A percentile compares a stretch with the other conserved stretches of the same genome.
phyloP scores from a whole-genome alignment of 257 asterid species.

The Fraxinus cuspidata region DNA sequence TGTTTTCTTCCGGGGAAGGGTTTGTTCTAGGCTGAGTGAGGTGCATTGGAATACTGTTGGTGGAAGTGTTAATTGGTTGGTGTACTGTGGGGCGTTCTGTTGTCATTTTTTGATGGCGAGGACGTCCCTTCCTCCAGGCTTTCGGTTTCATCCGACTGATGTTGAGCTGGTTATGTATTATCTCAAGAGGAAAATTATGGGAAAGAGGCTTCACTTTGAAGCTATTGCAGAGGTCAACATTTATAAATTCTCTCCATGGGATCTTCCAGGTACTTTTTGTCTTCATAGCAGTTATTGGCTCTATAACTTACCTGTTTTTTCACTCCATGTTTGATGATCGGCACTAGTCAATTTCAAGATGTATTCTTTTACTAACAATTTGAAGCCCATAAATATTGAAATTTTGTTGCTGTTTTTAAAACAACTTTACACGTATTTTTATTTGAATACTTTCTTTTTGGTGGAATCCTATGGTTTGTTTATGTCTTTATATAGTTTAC shows the following conservation, averaged over 20 bases:
- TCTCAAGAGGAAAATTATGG: conserved; percentile 71
- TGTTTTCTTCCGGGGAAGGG: conserved; percentile 19
- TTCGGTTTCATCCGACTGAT: conserved; percentile 91
- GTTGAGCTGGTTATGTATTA: conserved; percentile 74
- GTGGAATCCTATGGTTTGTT: not conserved
- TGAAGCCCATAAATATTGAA: not conserved
- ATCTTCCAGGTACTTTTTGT: conserved; percentile 70
- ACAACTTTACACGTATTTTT: not conserved
- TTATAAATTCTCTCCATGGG: conserved; percentile 78
- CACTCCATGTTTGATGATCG: not conserved
- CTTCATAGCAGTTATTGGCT: not conserved
- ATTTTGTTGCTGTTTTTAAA: not conserved
- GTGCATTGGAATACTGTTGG: conserved; percentile 17
- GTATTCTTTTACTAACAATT: not conserved
- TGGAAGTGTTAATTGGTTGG: conserved; percentile 23
- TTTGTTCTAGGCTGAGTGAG: conserved; percentile 26
- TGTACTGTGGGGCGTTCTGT: conserved; percentile 19
- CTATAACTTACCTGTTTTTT: not conserved
- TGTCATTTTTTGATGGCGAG: conserved; percentile 36
- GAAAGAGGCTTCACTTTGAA: conserved; percentile 60
- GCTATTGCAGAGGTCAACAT: conserved; percentile 84
- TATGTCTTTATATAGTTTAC: not conserved
- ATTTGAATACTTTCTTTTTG: not conserved
- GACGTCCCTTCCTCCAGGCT: conserved; percentile 71
- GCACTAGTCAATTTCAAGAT: not conserved